phyloP scores from a whole-genome alignment of 352 stramenopile genomes.

The Globisporangium middletonii region DNA sequence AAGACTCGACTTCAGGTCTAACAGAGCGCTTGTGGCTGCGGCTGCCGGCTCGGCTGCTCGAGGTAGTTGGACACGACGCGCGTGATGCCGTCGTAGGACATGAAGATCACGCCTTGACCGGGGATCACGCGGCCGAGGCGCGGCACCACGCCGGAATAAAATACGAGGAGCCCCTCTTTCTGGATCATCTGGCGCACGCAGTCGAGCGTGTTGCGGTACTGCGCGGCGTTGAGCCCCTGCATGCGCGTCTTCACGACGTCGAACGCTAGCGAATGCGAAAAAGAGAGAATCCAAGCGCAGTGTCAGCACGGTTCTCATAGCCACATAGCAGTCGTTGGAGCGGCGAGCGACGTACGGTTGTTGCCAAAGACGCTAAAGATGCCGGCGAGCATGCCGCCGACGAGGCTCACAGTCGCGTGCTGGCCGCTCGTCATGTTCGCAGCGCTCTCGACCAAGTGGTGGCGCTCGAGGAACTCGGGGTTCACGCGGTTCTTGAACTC shows the following conservation, averaged over 20 bases:
- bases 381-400: conserved; percentile 94
- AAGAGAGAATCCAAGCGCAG: neutral
- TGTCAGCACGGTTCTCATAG: too few species aligned
- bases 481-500: conserved; percentile 88
- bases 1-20: neutral
- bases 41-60: conserved; percentile 20
- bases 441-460: conserved; percentile 53
- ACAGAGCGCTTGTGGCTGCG: neutral
- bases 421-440: conserved; percentile 67
- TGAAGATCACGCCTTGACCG: conserved; percentile 97
- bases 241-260: conserved; percentile 90
- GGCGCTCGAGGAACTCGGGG: conserved; percentile 43
- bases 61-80: conserved; percentile 45
- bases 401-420: conserved; percentile 82
- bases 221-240: conserved; percentile 72
- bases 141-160: conserved; percentile 92
- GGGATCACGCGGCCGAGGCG: conserved; percentile 92
- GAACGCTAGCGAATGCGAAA: conserved; percentile 31
- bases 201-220: conserved; percentile 80
- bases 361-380: conserved; percentile 97
- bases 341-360: conserved; percentile 78
- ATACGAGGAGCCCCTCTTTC: conserved; percentile 76
- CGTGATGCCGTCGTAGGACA: conserved; percentile 87
- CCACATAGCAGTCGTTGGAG: too few species aligned
- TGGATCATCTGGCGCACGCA: conserved; percentile 80